Percentiles rank a stretch among this genome's conserved stretches.
Conservation (phyloP, 192 early-diverging fungal genomes). For the Umbelopsis isabellina region DNA sequence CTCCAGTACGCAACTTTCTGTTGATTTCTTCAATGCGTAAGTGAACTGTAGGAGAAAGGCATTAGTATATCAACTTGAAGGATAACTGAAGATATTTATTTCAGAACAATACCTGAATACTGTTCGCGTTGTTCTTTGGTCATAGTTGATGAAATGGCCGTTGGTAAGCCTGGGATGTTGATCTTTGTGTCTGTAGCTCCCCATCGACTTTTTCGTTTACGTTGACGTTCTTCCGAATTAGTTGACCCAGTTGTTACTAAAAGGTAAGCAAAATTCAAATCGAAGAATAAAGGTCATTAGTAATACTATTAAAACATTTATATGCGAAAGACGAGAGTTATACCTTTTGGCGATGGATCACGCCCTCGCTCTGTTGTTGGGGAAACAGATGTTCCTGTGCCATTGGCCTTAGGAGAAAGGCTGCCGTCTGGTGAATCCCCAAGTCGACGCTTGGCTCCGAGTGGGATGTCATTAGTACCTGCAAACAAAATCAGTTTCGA, state of each 20-base stretch:
- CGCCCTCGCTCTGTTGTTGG: background rate
- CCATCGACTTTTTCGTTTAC: constrained; percentile 89
- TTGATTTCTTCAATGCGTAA: constrained; percentile 93
- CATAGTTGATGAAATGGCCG: constrained; percentile 77
- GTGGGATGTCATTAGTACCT: constrained; percentile 36
- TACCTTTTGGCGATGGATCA: background rate
- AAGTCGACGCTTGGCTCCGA: constrained; percentile 25
- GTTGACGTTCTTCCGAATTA: constrained; percentile 51
- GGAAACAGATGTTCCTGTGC: background rate
- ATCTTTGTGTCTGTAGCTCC: constrained; percentile 75
- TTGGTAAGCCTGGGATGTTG: constrained; percentile 77
- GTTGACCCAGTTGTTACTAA: constrained; percentile 4
- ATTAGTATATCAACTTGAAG: background rate
- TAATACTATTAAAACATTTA: background rate
- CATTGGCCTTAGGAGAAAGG: background rate
- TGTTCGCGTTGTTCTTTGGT: constrained; percentile 79
- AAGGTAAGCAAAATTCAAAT: background rate
- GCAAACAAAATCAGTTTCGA: background rate
- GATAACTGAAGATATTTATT: background rate
- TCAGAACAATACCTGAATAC: constrained; percentile 60
- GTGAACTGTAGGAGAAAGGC: constrained; percentile 56
- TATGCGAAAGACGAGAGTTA: background rate
- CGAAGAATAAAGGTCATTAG: background rate
- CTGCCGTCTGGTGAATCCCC: constrained; percentile 1
- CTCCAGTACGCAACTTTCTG: constrained; percentile 76